Conservation (phyloP, 768 basidiomycete genomes). For the Favolaschia claudopus region DNA sequence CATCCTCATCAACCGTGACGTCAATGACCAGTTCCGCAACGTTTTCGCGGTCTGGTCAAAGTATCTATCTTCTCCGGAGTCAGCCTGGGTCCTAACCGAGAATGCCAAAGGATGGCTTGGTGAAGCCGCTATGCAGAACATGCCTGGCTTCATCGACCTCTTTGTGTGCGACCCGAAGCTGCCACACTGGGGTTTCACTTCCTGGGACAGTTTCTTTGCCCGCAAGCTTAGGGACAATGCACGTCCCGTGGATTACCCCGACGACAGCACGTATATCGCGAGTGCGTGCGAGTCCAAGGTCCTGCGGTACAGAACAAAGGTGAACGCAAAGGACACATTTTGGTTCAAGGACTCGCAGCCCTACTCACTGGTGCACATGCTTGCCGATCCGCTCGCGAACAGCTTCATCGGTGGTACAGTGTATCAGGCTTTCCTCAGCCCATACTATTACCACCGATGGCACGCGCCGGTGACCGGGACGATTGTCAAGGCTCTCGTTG, state of each 20-base stretch:
- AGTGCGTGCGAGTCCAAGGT: constrained; percentile 63
- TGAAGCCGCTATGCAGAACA: background rate
- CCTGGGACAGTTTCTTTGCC: constrained; percentile 67
- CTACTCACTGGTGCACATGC: constrained; percentile 66
- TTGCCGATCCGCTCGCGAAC: constrained; percentile 43
- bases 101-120: background rate
- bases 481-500: too few species aligned
- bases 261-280: constrained; percentile 46
- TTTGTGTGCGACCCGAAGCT: background rate
- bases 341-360: constrained; percentile 66
- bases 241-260: constrained; percentile 46
- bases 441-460: constrained; percentile 62
- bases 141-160: background rate
- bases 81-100: background rate
- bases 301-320: constrained; percentile 47
- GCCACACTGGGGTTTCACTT: constrained; percentile 56
- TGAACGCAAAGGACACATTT: constrained; percentile 54
- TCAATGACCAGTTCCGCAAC: background rate
- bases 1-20: background rate
- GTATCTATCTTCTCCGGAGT: background rate
- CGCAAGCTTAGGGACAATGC: constrained; percentile 46
- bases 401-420: constrained; percentile 52
- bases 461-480: constrained; percentile 54
- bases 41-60: background rate
- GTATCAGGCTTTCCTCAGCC: constrained; percentile 59